phyloP scores from a whole-genome alignment of 1,284 basidiomycete species.

The Irpex rosettiformis region DNA sequence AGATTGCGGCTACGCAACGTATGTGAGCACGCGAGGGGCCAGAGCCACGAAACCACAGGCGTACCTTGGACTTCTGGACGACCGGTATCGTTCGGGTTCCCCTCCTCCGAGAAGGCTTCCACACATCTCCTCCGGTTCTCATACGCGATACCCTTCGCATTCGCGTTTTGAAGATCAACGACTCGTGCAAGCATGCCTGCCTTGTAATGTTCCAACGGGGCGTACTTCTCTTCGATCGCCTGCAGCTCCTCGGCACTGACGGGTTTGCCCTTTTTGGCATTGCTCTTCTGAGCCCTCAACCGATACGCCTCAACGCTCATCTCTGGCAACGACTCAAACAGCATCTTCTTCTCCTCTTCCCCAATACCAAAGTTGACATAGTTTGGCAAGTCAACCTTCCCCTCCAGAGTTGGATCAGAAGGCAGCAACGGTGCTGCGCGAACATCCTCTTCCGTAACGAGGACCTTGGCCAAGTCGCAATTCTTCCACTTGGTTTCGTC shows the following conservation, averaged over 20 bases:
- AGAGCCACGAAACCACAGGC: conserved; percentile 20
- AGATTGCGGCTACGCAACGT: conserved; percentile 64
- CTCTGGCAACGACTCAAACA: conserved; percentile 59
- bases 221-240: conserved; percentile 37
- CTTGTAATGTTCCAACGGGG: conserved; percentile 38
- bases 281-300: neutral
- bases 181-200: conserved; percentile 65
- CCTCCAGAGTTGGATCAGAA: conserved; percentile 7
- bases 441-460: conserved; percentile 57
- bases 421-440: conserved; percentile 21
- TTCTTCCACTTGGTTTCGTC: neutral
- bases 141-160: conserved; percentile 78
- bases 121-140: conserved; percentile 86
- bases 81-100: conserved; percentile 76
- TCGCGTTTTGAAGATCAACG: conserved; percentile 85
- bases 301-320: conserved; percentile 34
- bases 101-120: conserved; percentile 69
- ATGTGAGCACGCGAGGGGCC: neutral
- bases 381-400: conserved; percentile 38
- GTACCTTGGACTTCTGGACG: conserved; percentile 86
- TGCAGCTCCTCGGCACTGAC: conserved; percentile 4
- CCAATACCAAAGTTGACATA: conserved; percentile 63
- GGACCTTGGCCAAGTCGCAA: conserved; percentile 50
- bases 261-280: neutral
- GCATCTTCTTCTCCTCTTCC: conserved; percentile 45